These are phyloP conservation scores for Vitis riparia DNA, from an alignment of 164 flowering plant species.

Conservation along the genomic window DNA sequence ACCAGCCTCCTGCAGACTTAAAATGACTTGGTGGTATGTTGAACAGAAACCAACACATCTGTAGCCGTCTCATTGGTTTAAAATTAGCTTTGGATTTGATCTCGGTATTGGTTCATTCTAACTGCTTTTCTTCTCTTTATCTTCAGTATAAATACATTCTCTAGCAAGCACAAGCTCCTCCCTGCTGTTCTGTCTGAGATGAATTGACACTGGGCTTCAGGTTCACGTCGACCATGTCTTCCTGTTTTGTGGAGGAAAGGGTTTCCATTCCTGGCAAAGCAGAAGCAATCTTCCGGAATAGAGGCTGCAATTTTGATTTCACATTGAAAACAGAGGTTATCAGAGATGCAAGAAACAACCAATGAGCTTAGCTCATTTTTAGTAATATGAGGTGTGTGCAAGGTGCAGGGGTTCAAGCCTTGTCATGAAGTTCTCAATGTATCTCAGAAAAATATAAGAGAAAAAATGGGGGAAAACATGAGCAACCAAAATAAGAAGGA, in stretches of 20 bases:
- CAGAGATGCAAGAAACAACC: not conserved
- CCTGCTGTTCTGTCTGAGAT: slow-evolving; percentile 59
- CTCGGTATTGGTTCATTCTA: not conserved
- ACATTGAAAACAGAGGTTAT: not conserved
- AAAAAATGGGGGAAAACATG: no score
- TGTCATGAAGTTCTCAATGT: no score
- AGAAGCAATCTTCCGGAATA: slow-evolving; percentile 85
- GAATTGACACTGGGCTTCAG: slow-evolving; percentile 55
- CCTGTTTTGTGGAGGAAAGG: slow-evolving; percentile 71
- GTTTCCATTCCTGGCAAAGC: slow-evolving; percentile 88
- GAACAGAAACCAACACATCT: slow-evolving; percentile 4
- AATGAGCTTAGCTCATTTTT: not conserved
- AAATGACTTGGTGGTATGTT: no score
- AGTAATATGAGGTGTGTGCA: not conserved
- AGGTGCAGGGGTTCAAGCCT: not conserved
- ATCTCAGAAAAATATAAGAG: no score
- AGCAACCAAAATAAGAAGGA: no score
- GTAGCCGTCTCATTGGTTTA: not conserved
- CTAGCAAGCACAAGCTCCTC: slow-evolving; percentile 78
- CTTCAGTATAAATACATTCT: not conserved
- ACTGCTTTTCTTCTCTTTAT: not conserved
- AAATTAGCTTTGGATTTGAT: no score
- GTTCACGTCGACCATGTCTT: slow-evolving; percentile 87
- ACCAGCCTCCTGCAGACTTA: no score
- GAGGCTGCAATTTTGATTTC: slow-evolving; percentile 48